Conservation (phyloP, 179 eudicot genomes). For the Spinacia oleracea region DNA sequence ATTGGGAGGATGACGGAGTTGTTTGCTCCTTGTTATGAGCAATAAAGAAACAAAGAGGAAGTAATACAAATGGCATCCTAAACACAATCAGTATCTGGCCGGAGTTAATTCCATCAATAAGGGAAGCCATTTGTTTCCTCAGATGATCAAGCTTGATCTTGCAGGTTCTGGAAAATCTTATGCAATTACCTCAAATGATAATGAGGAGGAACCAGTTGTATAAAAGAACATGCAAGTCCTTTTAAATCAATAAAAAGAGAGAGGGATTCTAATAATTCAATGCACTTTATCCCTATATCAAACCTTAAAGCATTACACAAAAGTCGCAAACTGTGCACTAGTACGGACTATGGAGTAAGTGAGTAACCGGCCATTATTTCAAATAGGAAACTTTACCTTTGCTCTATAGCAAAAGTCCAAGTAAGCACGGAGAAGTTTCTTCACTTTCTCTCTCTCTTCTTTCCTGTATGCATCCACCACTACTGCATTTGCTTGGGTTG, state of each 20-base stretch:
- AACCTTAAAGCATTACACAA: constrained; percentile 12
- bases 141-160: background rate
- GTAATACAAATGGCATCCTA: background rate
- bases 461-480: constrained; percentile 62
- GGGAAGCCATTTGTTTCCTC: background rate
- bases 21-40: background rate
- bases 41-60: background rate
- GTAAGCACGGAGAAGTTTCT: constrained; percentile 51
- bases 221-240: constrained; percentile 3
- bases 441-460: constrained; percentile 56
- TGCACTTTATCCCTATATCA: background rate
- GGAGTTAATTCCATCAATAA: background rate
- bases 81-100: background rate
- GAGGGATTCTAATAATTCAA: background rate
- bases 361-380: background rate
- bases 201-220: background rate
- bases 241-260: background rate
- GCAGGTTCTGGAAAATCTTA: background rate
- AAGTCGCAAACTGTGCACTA: background rate
- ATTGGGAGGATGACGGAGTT: background rate
- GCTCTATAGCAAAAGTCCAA: constrained; percentile 45
- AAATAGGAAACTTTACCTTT: constrained; percentile 42
- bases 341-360: too few species aligned
- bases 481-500: constrained; percentile 52
- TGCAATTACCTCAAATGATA: background rate